Evolutionary conservation across 371 early-diverging fungal genomes (phyloP).

Genomic region (Gilbertella persicaria): DNA sequence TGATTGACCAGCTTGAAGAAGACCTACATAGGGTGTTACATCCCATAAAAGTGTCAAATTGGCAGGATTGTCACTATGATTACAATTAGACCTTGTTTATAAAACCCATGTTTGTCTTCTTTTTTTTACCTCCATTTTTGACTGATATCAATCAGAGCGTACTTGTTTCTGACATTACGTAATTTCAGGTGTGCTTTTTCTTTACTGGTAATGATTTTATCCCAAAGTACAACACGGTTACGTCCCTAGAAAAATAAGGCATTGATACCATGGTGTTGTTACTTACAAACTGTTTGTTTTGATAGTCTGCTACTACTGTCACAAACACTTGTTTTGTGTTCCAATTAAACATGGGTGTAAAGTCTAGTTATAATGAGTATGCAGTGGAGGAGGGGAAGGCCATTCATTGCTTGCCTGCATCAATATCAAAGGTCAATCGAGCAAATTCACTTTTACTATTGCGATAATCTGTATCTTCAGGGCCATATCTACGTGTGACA

Average conservation of each 20-base stretch:
- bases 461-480: conserved; percentile 65
- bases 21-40: conserved; percentile 86
- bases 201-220: conserved; percentile 77
- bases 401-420: conserved; percentile 59
- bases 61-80: conserved; percentile 50
- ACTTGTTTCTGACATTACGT: conserved; percentile 71
- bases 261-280: neutral
- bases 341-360: conserved; percentile 89
- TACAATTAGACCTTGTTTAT: neutral
- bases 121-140: conserved; percentile 66
- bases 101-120: neutral
- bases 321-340: conserved; percentile 96
- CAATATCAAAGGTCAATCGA: conserved; percentile 68
- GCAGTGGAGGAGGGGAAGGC: neutral
- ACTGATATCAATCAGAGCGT: conserved; percentile 68
- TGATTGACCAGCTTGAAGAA: conserved; percentile 60
- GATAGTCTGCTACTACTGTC: conserved; percentile 84
- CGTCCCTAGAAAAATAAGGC: conserved; percentile 28
- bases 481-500: conserved; percentile 59
- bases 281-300: conserved; percentile 62
- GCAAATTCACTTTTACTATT: conserved; percentile 70
- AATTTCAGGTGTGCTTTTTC: conserved; percentile 68
- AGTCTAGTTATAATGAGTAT: conserved; percentile 53
- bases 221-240: conserved; percentile 93
- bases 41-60: conserved; percentile 87